Base-by-base conservation (phyloP, 108 stramenopile genomes). In the Cyclotella baltica region DNA sequence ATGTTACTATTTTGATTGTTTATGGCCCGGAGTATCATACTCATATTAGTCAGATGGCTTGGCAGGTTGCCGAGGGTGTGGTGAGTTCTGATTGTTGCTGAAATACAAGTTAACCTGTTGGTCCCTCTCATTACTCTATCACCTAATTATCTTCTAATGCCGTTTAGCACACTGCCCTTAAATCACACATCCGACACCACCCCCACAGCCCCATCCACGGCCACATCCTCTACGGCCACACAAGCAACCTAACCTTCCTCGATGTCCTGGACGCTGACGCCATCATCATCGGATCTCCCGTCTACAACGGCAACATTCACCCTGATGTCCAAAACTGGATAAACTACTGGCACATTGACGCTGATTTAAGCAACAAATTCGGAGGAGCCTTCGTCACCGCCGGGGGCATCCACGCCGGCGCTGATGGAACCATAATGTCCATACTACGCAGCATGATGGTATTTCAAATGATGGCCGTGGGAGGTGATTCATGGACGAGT, bases 361-460 rank as follows among this genome's bases (percentile, higher is more conserved):
- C 68, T n/a, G 76, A 83, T 48, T 34, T 73, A 36, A 58, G 73
- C 38, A 80, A 65, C 48, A 84, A 84, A 35, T 66, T 84, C 28
- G 83, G 83, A 15, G 83, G 73, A 53, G 83, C 83, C 37, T 84
- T 84, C 58, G 83, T 71, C 75, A 75, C 75, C 8, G 84, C 78
- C n/a, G 84, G 84, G 4, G 84, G 84, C 20, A 75, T 85, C 13
- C 63, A 76, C 31, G 84, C 84, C 30, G 84, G 84, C 13, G 74
- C 78, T 11, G 84, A 85, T 22, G 65, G 70, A 30, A 67, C 78
- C 11, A 72, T 81, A 36, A 67, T 76, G 70, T 63, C 67, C 28
- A 69, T 85, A 23, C 29, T 85, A 4, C 68, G 78, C 8, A 47
- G 63, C 8, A 70, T 85, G 80, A 80, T 85, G 78, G 75, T 85